Base-by-base conservation (phyloP, 2,329 filamentous ascomycete genomes). In the Arthroderma sp. region DNA sequence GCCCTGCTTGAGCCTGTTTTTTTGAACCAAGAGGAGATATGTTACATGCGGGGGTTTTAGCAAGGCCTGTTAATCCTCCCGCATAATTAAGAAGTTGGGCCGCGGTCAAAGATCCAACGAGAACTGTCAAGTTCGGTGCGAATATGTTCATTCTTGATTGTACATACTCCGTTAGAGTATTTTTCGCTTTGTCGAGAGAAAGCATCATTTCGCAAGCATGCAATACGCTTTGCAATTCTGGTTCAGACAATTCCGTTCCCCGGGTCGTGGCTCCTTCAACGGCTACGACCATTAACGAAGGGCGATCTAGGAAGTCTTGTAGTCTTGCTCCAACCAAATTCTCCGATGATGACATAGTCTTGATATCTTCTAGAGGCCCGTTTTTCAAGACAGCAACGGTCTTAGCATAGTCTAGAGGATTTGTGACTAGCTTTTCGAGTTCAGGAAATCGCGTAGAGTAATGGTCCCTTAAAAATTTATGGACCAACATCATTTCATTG, bases 121-220 rank as follows among this genome's bases (percentile, higher is more conserved):
- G 75, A 1, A 80, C 81, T 0, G 91, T 94, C 44, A 96, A 67
- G 56, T 98, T 98, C 0, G 91, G 91, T 4, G 91, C 91, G 59
- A 96, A 96, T 31, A 94, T 73, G 53, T 83, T 91, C 85, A 98
- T 96, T 49, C 91, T 84, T 32, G 89, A 95, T 65, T 95, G 85
- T 10, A 98, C 91, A 57, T 94, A 98, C 60, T 91, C 83, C 1
- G 85, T 94, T 44, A 98, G 73, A 0, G 80, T 83, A 49, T 77
- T 81, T 64, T 95, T 95, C 29, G 89, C 87, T 52, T 75, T 80
- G 61, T 96, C 86, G 6, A 98, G 78, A 33, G 80, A 75, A n/a
- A 96, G 72, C 6, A 85, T 82, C 78, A 93, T 91, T 51, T 87
- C 78, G 64, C 88, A 95, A 6, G 87, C 89, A 43, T 76, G 73